These are phyloP conservation scores for Vickermania spadyakhi DNA, from an alignment of 208 protist genomes.

Conservation along the genomic window DNA sequence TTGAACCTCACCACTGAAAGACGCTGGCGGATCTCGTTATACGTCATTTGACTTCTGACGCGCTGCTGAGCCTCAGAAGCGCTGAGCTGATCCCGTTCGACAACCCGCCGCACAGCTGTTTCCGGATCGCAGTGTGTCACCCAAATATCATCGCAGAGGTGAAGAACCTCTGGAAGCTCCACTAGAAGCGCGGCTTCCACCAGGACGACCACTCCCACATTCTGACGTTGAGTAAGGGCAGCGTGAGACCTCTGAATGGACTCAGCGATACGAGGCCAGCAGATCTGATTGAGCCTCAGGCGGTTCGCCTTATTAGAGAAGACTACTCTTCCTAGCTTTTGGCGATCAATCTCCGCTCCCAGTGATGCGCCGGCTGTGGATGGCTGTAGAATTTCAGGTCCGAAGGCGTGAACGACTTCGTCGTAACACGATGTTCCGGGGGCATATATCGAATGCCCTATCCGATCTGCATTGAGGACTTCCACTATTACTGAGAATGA, in stretches of 20 bases:
- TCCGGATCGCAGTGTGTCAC: slow-evolving; percentile 38
- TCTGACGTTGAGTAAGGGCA: not conserved
- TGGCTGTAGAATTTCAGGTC: slow-evolving; percentile 23
- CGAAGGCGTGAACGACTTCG: slow-evolving; percentile 44
- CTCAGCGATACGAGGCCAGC: slow-evolving; percentile 59
- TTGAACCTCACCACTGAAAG: slow-evolving; percentile 26
- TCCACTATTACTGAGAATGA: slow-evolving; percentile 13
- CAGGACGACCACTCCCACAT: slow-evolving; percentile 21
- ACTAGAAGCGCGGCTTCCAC: slow-evolving; percentile 71
- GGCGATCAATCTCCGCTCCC: slow-evolving; percentile 28
- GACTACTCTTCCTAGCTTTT: slow-evolving; percentile 32
- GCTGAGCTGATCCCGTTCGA: slow-evolving; percentile 31
- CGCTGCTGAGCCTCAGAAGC: slow-evolving; percentile 29
- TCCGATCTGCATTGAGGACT: slow-evolving; percentile 52
- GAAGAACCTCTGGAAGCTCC: slow-evolving; percentile 21
- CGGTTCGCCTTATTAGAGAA: slow-evolving; percentile 35
- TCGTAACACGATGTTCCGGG: slow-evolving; percentile 63
- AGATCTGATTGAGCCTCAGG: slow-evolving; percentile 49
- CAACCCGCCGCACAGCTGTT: slow-evolving; percentile 34
- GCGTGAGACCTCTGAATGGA: slow-evolving; percentile 14
- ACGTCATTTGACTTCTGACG: slow-evolving; percentile 28
- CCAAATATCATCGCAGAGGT: slow-evolving; percentile 54
- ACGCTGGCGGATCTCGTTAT: slow-evolving; percentile 15
- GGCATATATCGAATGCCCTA: slow-evolving; percentile 61
- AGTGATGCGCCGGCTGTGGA: not conserved